A percentile compares a stretch with the other conserved stretches of the same genome.
Conservation (phyloP, 306 rosid genomes). For the Cotoneaster glaucophyllus region DNA sequence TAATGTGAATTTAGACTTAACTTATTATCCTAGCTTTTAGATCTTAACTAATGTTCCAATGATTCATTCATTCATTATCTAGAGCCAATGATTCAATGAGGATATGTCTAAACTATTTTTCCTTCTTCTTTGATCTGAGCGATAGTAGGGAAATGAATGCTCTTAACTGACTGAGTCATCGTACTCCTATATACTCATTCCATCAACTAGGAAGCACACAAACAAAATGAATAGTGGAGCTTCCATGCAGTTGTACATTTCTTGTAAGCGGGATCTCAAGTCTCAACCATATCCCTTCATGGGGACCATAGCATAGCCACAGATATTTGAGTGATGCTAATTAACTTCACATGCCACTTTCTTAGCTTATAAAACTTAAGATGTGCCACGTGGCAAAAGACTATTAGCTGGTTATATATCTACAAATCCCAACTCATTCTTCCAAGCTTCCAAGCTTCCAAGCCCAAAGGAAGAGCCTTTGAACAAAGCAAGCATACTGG, state of each 20-base stretch:
- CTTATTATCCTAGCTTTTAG: not conserved
- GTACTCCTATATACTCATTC: not conserved
- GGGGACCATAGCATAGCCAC: constrained; percentile 18
- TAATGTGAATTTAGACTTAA: not conserved
- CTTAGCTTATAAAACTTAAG: not conserved
- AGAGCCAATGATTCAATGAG: too few species aligned
- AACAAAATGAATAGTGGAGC: not conserved
- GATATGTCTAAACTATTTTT: too few species aligned
- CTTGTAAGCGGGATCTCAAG: not conserved
- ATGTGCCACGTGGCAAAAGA: constrained; percentile 11
- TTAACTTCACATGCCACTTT: not conserved
- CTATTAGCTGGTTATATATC: constrained; percentile 15
- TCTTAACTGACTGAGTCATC: rapidly evolving
- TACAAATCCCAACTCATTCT: not conserved
- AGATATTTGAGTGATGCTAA: constrained; percentile 20
- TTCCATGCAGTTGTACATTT: not conserved
- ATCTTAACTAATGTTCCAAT: too few species aligned
- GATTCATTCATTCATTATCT: not conserved
- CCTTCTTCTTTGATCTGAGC: too few species aligned
- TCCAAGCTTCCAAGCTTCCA: constrained; percentile 5
- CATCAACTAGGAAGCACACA: not conserved
- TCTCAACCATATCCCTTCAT: constrained; percentile 4
- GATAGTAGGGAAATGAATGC: too few species aligned
- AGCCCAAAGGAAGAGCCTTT: not conserved
- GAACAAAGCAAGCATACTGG: not conserved